These are phyloP conservation scores for Fagopyrum homotropicum DNA, from an alignment of 148 eudicot species.

Conservation along the genomic window DNA sequence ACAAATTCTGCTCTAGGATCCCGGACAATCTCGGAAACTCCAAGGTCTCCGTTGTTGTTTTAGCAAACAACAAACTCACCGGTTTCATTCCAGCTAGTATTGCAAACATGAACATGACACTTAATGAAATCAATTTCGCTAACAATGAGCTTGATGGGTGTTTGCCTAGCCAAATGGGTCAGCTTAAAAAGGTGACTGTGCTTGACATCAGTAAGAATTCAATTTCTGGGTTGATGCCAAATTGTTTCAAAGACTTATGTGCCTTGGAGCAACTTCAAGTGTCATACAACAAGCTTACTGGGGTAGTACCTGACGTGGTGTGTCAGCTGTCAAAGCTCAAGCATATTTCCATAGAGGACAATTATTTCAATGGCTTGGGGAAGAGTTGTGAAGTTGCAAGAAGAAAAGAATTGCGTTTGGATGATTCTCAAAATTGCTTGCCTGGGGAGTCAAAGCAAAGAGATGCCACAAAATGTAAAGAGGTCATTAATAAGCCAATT, in stretches of 20 bases:
- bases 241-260: conserved; percentile 43
- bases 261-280: conserved; percentile 61
- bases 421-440: conserved; percentile 11
- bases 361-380: conserved; percentile 6
- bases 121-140: conserved; percentile 44
- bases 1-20: conserved; percentile 29
- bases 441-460: conserved; percentile 3
- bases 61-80: conserved; percentile 48
- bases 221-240: conserved; percentile 44
- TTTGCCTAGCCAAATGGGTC: conserved; percentile 44
- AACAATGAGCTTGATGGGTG: conserved; percentile 42
- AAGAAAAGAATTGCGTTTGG: background rate
- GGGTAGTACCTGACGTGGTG: conserved; percentile 46
- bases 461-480: background rate
- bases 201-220: conserved; percentile 51
- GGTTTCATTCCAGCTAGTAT: conserved; percentile 61
- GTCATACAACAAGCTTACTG: conserved; percentile 45
- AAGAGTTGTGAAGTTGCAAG: background rate
- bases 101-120: conserved; percentile 38
- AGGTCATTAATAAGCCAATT: background rate
- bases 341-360: conserved; percentile 51
- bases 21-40: conserved; percentile 55
- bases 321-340: conserved; percentile 53
- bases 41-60: conserved; percentile 50
- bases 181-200: conserved; percentile 35